A percentile compares a stretch with the other conserved stretches of the same genome.
These are phyloP conservation scores for Cercospora nicotianae DNA, from an alignment of 2,329 filamentous ascomycete species.

Conservation along the genomic window DNA sequence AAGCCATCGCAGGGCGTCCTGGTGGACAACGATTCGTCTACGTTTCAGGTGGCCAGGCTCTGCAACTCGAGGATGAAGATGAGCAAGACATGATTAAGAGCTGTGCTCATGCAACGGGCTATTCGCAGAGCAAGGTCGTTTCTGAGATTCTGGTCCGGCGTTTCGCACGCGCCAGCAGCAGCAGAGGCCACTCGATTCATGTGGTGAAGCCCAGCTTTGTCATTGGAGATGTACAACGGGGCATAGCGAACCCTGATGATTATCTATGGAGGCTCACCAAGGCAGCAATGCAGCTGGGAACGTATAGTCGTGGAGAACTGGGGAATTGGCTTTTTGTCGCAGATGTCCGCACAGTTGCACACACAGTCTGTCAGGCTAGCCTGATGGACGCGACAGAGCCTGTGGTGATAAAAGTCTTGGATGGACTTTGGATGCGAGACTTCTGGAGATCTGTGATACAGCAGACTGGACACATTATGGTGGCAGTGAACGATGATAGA, in stretches of 20 bases:
- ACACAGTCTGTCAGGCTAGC: neutral
- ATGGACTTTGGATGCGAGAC: neutral
- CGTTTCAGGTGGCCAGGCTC: neutral
- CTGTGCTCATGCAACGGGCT: neutral
- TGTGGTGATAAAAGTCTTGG: neutral
- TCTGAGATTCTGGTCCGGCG: neutral
- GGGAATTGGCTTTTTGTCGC: neutral
- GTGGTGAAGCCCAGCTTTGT: neutral
- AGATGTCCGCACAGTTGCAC: neutral
- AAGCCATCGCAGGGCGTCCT: neutral
- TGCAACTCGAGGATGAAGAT: neutral
- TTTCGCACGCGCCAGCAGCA: neutral
- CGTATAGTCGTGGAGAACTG: neutral
- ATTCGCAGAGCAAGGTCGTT: neutral
- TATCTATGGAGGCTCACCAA: neutral
- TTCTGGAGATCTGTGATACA: neutral
- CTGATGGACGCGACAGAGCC: neutral
- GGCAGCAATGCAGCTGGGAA: neutral
- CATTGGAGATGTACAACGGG: neutral
- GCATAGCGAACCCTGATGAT: neutral
- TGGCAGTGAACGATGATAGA: neutral
- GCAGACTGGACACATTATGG: neutral
- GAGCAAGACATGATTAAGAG: neutral
- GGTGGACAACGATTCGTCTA: neutral
- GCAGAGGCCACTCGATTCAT: neutral